Evolutionary conservation across 345 rosid species (phyloP).

Genomic region (Schrenkiella parvula): DNA sequence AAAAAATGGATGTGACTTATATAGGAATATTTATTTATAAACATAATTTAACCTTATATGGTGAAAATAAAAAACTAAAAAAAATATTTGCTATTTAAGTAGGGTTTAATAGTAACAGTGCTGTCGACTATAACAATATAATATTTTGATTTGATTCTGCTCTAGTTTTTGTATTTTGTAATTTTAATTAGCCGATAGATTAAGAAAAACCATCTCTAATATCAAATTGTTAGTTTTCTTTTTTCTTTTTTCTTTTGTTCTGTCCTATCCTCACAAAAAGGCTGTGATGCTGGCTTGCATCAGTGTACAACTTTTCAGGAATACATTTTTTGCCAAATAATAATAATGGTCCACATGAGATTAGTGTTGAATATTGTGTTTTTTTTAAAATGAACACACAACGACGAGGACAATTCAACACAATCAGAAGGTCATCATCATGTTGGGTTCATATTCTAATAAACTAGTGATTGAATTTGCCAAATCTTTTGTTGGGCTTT

Average conservation of each 20-base stretch:
- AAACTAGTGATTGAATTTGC: constrained; percentile 14
- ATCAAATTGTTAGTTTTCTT: not conserved
- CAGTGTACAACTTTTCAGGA: constrained; percentile 20
- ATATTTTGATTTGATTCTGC: not conserved
- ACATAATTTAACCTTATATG: not conserved
- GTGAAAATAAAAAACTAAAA: not conserved
- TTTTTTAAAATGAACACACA: not conserved
- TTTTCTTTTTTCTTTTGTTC: not conserved
- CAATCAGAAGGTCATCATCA: constrained; percentile 31
- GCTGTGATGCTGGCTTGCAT: constrained; percentile 27
- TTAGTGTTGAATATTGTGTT: not conserved
- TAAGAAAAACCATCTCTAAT: not conserved
- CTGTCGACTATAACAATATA: not conserved
- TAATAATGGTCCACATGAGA: constrained; percentile 18
- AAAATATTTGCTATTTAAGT: not conserved
- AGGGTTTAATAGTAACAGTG: not conserved
- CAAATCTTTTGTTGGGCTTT: constrained; percentile 11
- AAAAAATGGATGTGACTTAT: not conserved
- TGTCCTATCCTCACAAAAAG: constrained; percentile 6
- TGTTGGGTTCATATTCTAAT: constrained; percentile 23
- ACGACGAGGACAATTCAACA: constrained; percentile 17
- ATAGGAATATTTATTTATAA: not conserved
- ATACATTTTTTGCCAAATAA: constrained; percentile 8
- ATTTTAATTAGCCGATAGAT: not conserved
- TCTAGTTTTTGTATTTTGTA: not conserved